Base-by-base conservation (phyloP, 441 rosid genomes). In the Pelargonium fulgidum region DNA sequence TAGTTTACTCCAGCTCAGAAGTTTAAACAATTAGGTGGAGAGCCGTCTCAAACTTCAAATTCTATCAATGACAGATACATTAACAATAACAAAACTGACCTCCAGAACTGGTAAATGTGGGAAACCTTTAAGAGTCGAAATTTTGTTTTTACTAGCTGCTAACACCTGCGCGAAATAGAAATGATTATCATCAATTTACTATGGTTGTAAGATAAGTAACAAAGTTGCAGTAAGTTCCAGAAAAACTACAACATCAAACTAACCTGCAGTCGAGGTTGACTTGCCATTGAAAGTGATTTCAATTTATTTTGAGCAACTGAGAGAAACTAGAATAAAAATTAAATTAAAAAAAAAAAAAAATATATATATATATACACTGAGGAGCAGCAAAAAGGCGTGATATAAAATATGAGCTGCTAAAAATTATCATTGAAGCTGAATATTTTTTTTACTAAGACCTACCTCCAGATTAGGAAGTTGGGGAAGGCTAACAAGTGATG, bases 241-340 rank as follows among this genome's bases (percentile, higher is more conserved):
- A 52, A 3, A 3, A 58, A 65, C 14, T 7, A 64, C 70, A 81
- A 77, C 58, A 70, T 19, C 48, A 65, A 44, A 75, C 75, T 75
- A 76, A 92, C 99, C 99, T 94, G 98, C 45, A 94, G 86, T 78
- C 98, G 89, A 67, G 99, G 99, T 81, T 94, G 99, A 78, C 90
- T 90, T 80, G 98, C 97, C 99, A 94, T 92, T 68, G 98, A 84
- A 72, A 94, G 92, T 76, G 98, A 90, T 81, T 90, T 94, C 70
- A 94, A 81, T 79, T 90, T 94, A 77, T 94, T 94, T 83, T 92
- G 99, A 72, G 99, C 99, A 81, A 94, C 93, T 62, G 99, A 94
- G 69, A 94, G 94, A 82, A 94, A 94, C 99, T 94, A 82, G 68
- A 79, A 70, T 14, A 5, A 59, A 54, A 44, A 7, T 50, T 11